Base-by-base conservation (phyloP, 2,329 filamentous ascomycete species). In the Sporothrix sp. region DNA sequence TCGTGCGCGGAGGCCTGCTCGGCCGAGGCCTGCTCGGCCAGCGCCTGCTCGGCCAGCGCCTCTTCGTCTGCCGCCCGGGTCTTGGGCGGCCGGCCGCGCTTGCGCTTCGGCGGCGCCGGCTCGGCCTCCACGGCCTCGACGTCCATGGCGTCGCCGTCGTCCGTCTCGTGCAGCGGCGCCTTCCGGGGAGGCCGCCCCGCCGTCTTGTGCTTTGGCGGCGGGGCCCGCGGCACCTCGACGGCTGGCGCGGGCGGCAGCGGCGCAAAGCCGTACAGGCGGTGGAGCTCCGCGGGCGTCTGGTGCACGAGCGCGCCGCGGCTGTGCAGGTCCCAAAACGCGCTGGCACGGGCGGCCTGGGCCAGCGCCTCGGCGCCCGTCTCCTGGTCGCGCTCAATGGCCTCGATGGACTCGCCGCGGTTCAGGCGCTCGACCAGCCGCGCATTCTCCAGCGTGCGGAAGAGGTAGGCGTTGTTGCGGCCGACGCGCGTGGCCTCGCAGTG, bases 391-490 rank as follows among this genome's bases (percentile, higher is more conserved):
- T n/a, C 33, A 21, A 38, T n/a, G 7, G 18, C 27, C 5, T 38
- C 43, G 3, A 49, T 11, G 14, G 35, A 36, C 47, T 40, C 48
- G 32, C 28, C 36, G 13, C 18, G 20, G 46, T 4, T n/a, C 10
- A 50, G 33, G 9, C 42, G 23, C 28, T 51, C 23, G 23, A 33
- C 48, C 16, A 38, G 9, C 9, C 25, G 20, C 13, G 37, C 30
- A 23, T 53, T 53, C 9, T 23, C 48, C 9, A 50, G 40, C 16
- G 47, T 53, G 30, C 52, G 52, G 30, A 69, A 72, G 40, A 67
- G 65, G 54, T 71, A 72, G 9, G 67, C 66, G 48, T 65, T 66
- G 25, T 67, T 69, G 54, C 68, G 71, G 9, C 68, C 67, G 2
- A 63, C 53, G 7, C 69, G 67, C 8, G 62, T 62, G 4, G 69